Evolutionary conservation across 1,139 yeast genomes (phyloP).

Genomic region (Sugiyamaella castrensis): DNA sequence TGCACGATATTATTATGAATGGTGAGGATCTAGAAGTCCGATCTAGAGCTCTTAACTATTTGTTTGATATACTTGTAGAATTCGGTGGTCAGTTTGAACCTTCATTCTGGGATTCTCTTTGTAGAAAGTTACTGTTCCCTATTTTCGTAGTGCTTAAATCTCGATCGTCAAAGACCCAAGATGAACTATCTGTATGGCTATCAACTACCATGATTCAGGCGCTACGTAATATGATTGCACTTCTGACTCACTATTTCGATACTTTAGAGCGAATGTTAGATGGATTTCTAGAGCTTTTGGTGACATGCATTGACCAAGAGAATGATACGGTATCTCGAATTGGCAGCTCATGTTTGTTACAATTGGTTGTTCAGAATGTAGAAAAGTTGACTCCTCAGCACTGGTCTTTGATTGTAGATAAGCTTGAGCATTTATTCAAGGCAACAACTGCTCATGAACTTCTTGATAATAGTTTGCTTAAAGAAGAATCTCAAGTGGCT

Average conservation of each 20-base stretch:
- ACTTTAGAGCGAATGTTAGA: constrained; percentile 68
- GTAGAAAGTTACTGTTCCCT: constrained; percentile 79
- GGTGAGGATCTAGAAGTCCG: constrained; percentile 95
- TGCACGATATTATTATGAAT: constrained; percentile 86
- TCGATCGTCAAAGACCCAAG: constrained; percentile 71
- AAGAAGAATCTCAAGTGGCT: constrained; percentile 15
- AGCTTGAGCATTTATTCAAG: constrained; percentile 67
- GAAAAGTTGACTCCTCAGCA: constrained; percentile 59
- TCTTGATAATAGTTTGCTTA: constrained; percentile 46
- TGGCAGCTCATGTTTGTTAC: constrained; percentile 85
- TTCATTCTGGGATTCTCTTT: constrained; percentile 79
- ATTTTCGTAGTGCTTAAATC: constrained; percentile 77
- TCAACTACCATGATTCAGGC: constrained; percentile 97
- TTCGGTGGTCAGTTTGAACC: constrained; percentile 74
- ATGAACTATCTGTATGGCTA: constrained; percentile 90
- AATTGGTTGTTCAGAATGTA: constrained; percentile 71
- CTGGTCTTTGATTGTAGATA: constrained; percentile 69
- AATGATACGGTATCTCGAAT: constrained; percentile 94
- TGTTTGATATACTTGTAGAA: constrained; percentile 77
- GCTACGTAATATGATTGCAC: constrained; percentile 77
- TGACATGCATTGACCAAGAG: constrained; percentile 91
- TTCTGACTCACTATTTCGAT: constrained; percentile 77
- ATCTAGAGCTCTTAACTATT: constrained; percentile 75
- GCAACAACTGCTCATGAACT: constrained; percentile 84
- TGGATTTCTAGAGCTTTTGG: constrained; percentile 72